Evolutionary conservation across 352 stramenopile genomes (phyloP), one percentile per base, ranked within the genome.

Genomic region (Globisporangium echinulatum): DNA sequence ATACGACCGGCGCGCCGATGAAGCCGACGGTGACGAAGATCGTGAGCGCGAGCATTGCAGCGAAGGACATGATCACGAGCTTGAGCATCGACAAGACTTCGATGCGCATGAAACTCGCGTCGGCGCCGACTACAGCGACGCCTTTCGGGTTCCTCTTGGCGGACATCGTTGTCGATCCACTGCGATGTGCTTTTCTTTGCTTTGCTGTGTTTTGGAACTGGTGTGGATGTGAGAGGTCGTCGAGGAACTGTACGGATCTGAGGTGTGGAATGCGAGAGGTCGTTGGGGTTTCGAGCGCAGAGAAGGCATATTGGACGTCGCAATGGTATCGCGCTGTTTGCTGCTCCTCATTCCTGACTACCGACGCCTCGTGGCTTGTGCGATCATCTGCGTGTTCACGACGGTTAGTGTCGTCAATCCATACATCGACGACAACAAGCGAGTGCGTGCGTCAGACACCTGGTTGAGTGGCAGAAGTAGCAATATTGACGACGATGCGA

Each of bases 11-110:
- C 0, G 73, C 68, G 39, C 59, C 67, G 33, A 55, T 50, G 49
- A 77, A 87, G 19, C 75, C 77, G 36, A 85, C 51, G 4, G 79
- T 39, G 42, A 82, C 71, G 42, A 85, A 83, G 25, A 85, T 50
- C 48, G 68, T 55, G 19, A 85, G 58, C 11, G 81, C 64, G 48
- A 67, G 62, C 56, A 69, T 38, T 0, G 71, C 59, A 33, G 44
- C 49, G 7, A 63, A 52, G 7, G 66, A 71, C 19, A 83, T 36
- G 3, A 67, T 48, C 6, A 71, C 42, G 14, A 87, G 56, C 61
- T 87, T 87, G 57, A 85, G 60, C 66, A 83, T 74, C 14, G 77
- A 83, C 11, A 82, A 69, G 39, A 85, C 75, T 49, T 87, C 77
- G 46, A 87, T 79, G 38, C 73, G 67, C 75, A 83, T 87, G 52